These are phyloP conservation scores for Apiotrichum sp. DNA, from an alignment of 1,284 basidiomycete species.

Conservation along the genomic window DNA sequence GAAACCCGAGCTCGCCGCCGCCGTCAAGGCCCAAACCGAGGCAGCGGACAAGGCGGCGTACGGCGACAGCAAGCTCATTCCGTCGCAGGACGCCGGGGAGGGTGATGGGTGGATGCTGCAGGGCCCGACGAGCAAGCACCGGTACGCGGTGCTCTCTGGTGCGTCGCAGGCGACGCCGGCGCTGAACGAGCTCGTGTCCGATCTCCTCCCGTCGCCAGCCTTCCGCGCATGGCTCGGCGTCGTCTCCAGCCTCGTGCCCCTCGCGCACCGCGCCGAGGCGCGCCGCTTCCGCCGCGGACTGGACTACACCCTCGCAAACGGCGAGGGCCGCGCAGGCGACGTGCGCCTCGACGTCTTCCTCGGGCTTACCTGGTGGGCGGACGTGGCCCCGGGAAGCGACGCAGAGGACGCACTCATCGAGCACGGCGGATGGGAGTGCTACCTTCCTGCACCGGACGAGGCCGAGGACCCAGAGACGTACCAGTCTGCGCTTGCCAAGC, in stretches of 20 bases:
- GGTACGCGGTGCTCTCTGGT: constrained; percentile 64
- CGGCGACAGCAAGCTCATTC: constrained; percentile 47
- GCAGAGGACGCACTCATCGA: constrained; percentile 50
- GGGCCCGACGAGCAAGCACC: constrained; percentile 90
- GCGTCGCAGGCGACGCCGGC: constrained; percentile 44
- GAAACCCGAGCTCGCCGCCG: constrained; percentile 58
- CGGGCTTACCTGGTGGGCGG: constrained; percentile 74
- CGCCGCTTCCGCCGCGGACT: constrained; percentile 85
- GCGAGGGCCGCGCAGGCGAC: constrained; percentile 64
- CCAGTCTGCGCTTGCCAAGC: constrained; percentile 54
- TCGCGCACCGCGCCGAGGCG: constrained; percentile 67
- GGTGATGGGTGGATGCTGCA: constrained; percentile 63
- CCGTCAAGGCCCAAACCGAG: constrained; percentile 61
- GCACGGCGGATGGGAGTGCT: constrained; percentile 96
- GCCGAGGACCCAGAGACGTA: constrained; percentile 93
- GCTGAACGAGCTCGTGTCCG: constrained; percentile 56
- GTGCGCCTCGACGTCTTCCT: constrained; percentile 80
- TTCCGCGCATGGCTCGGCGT: constrained; percentile 86
- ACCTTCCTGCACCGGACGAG: constrained; percentile 88
- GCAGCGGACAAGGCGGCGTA: constrained; percentile 61
- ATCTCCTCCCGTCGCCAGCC: constrained; percentile 71
- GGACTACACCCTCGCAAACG: constrained; percentile 91
- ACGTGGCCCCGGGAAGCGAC: constrained; percentile 42
- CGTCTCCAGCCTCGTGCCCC: constrained; percentile 69
- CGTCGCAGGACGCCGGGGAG: constrained; percentile 55